Evolutionary conservation across 2,329 filamentous ascomycete species (phyloP), one percentile per base, ranked within the genome.

Genomic region (Talaromyces verruculosus): DNA sequence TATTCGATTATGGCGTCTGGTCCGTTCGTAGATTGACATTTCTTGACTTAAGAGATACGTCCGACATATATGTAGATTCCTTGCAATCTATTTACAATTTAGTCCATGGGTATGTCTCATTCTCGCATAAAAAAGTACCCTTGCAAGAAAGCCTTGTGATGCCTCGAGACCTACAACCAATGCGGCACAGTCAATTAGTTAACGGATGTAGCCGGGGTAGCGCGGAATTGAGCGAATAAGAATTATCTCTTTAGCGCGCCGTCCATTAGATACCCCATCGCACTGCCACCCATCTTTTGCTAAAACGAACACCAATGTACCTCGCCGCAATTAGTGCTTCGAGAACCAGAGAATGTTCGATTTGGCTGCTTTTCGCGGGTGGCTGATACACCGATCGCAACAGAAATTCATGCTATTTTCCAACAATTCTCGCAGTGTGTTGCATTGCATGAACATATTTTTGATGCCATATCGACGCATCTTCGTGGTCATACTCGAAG

Each of bases 71-170:
- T 35, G 51, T 22, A 1, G 19, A 15, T 57, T 39, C 11, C 4
- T 37, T 4, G 6, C 22, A 22, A 22, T 55, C n/a, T 37, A 35
- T 35, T 35, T 55, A 13, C 51, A 11, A 19, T 57, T 15, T 25
- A 37, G 19, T 15, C 19, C n/a, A 15, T 57, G 30, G 10, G 4
- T 8, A 57, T 39, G 53, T 37, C 30, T 57, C 53, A 33, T 57
- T 22, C 33, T 22, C 53, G 53, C 53, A 57, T 57, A 1, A 37
- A 15, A 5, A 45, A 30, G 22, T 60, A 60, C 37, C 22, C 57
- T n/a, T 60, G 37, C 19, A 60, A 45, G 57, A 60, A 45, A 33
- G 57, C 37, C 57, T 60, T 33, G 39, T 25, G 17, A 43, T n/a
- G 37, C 13, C 57, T 30, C 22, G 57, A 30, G 22, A 10, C 17